Evolutionary conservation across 225 moss, liverwort and hornwort species (phyloP).

Genomic region (Pseudoscleropodium purum): DNA sequence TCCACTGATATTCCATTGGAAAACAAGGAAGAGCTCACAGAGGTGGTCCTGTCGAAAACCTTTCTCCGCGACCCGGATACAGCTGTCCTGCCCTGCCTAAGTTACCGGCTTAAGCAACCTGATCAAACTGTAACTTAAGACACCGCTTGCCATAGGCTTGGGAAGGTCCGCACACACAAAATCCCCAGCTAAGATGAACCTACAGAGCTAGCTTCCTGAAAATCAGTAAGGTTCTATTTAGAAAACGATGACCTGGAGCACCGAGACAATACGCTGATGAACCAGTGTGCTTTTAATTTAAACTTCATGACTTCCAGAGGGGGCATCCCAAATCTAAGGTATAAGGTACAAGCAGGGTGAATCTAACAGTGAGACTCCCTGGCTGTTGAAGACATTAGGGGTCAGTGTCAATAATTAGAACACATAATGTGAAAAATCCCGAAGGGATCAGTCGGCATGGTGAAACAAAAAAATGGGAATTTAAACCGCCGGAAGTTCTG

Average conservation of each 20-base stretch:
- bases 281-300: not conserved
- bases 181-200: slow-evolving; percentile 17
- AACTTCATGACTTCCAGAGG: slow-evolving; percentile 23
- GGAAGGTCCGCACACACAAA: slow-evolving; percentile 28
- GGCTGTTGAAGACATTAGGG: slow-evolving; percentile 22
- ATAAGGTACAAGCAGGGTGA: slow-evolving; percentile 36
- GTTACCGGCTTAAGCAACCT: slow-evolving; percentile 35
- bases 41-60: slow-evolving; percentile 10
- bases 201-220: slow-evolving; percentile 8
- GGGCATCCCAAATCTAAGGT: slow-evolving; percentile 26
- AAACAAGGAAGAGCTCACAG: slow-evolving; percentile 32
- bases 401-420: slow-evolving; percentile 54
- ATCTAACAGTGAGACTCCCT: slow-evolving; percentile 23
- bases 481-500: not conserved
- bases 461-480: slow-evolving; percentile 22
- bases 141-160: slow-evolving; percentile 38
- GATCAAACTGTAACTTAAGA: slow-evolving; percentile 16
- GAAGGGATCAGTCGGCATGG: slow-evolving; percentile 9
- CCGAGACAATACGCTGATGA: not conserved
- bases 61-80: slow-evolving; percentile 18
- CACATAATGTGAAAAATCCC: slow-evolving; percentile 20
- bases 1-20: slow-evolving; percentile 34
- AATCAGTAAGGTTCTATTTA: not conserved
- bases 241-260: slow-evolving; percentile 16
- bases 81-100: slow-evolving; percentile 41